phyloP scores from a whole-genome alignment of 2,329 filamentous ascomycete genomes.

The Talaromyces sp. region DNA sequence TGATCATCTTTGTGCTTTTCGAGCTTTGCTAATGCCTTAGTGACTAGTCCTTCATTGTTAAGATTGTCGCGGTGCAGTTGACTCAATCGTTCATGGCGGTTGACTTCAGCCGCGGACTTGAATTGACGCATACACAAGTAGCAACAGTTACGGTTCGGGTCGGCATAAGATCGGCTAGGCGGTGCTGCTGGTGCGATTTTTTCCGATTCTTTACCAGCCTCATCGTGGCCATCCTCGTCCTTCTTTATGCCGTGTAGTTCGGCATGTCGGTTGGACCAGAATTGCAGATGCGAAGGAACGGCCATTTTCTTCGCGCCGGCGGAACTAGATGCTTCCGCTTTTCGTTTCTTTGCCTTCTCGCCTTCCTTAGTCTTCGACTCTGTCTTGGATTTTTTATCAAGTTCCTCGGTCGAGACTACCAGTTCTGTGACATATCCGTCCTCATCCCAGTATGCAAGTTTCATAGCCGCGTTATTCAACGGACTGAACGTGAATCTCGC shows the following conservation, averaged over 20 bases:
- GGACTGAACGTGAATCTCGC: conserved; percentile 66
- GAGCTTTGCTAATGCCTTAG: conserved; percentile 41
- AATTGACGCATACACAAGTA: conserved; percentile 62
- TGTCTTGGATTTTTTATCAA: conserved; percentile 33
- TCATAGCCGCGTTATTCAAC: conserved; percentile 63
- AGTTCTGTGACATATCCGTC: conserved; percentile 68
- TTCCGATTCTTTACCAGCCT: conserved; percentile 17
- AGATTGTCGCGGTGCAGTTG: conserved; percentile 57
- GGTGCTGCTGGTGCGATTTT: conserved; percentile 27
- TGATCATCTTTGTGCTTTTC: conserved; percentile 41
- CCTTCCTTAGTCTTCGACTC: conserved; percentile 39
- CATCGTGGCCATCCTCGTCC: conserved; percentile 24
- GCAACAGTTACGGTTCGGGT: conserved; percentile 57
- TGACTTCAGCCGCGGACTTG: conserved; percentile 53
- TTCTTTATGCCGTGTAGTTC: conserved; percentile 58
- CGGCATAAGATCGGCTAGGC: conserved; percentile 58
- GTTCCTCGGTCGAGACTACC: conserved; percentile 54
- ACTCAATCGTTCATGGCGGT: conserved; percentile 59
- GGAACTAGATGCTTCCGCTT: conserved; percentile 40
- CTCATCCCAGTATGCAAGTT: conserved; percentile 73
- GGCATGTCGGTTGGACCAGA: conserved; percentile 68
- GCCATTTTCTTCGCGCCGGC: conserved; percentile 44
- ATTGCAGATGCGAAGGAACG: conserved; percentile 64
- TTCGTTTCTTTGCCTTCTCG: conserved; percentile 47
- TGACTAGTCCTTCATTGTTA: conserved; percentile 48